Evolutionary conservation across 2,329 filamentous ascomycete genomes (phyloP), one percentile per base, ranked within the genome.

Genomic region (Eurotiales sp.): DNA sequence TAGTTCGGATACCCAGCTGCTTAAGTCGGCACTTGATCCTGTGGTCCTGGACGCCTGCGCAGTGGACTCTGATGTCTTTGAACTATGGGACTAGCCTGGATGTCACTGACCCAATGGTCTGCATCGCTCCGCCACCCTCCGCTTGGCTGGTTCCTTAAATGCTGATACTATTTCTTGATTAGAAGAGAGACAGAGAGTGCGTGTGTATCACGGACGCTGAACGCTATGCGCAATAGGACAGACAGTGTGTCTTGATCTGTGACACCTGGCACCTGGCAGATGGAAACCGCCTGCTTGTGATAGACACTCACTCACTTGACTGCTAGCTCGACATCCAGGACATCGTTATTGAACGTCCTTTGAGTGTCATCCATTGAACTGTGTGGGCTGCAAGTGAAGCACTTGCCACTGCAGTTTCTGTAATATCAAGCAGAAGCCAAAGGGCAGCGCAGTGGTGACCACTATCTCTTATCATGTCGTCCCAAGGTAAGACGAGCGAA

Each of bases 401-500:
- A 15, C n/a, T 21, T 41, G 15, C n/a, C n/a, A n/a, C n/a, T n/a
- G n/a, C n/a, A n/a, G n/a, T n/a, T 41, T 19, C 19, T 21, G 39
- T 14, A 11, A 41, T 17, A 14, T 41, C 3, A 22, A 4, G 19
- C 23, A 25, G 6, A 10, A 27, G 8, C 21, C 15, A 8, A 6
- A 39, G 10, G 3, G 32, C 6, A 10, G 19, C 19, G 15, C 14
- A 11, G 29, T 32, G 44, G 23, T 37, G 19, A 37, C 29, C 17
- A 21, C 22, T 17, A 17, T 34, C 14, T n/a, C 46, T 19, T 36
- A 36, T 8, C 11, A 48, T 49, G 32, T 30, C 50, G 12, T 32
- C 45, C 8, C 45, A 48, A 46, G 23, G 51, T 49, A 45, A 17
- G 21, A 14, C 6, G n/a, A 8, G 32, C n/a, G 15, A 25, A 30